A percentile compares a stretch with the other conserved stretches of the same genome.
phyloP scores from a whole-genome alignment of 257 asterid genomes.

The Rubia yunnanensis region DNA sequence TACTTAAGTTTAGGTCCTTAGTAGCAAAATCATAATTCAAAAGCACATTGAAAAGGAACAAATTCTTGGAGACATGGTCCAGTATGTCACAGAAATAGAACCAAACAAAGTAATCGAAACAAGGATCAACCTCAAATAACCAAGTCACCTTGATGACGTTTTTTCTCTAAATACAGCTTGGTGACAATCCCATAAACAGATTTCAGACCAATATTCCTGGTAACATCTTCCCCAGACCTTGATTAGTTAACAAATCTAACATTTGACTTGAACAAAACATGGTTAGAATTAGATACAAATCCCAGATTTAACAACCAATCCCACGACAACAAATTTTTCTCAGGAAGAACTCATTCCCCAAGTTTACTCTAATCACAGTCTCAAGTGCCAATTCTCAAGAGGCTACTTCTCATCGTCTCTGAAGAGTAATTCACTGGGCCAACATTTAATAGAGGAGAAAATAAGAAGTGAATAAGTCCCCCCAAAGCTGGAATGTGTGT shows the following conservation, averaged over 20 bases:
- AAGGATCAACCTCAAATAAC: constrained; percentile 28
- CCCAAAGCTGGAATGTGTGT: too few species aligned
- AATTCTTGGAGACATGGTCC: not conserved
- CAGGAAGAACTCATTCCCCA: constrained; percentile 31
- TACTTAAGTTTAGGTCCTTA: constrained; percentile 24
- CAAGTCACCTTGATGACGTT: constrained; percentile 19
- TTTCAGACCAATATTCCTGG: constrained; percentile 21
- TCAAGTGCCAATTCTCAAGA: constrained; percentile 25
- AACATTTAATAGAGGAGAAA: too few species aligned
- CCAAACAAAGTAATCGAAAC: constrained; percentile 31
- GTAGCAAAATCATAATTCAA: constrained; percentile 17
- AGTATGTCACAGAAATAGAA: constrained; percentile 31
- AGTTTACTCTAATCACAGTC: constrained; percentile 27
- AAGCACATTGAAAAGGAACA: constrained; percentile 21
- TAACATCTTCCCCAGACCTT: constrained; percentile 1
- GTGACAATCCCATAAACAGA: constrained; percentile 28
- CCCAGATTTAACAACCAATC: constrained; percentile 23
- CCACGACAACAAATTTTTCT: constrained; percentile 29
- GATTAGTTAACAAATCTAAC: constrained; percentile 19
- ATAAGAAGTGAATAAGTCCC: too few species aligned
- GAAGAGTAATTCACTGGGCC: too few species aligned
- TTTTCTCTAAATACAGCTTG: not conserved
- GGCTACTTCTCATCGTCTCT: too few species aligned
- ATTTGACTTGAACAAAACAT: constrained; percentile 12
- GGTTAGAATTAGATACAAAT: constrained; percentile 7